A percentile compares a stretch with the other conserved stretches of the same genome.
phyloP scores from a whole-genome alignment of 2,329 filamentous ascomycete genomes.

The Colletotrichum cuscutae region DNA sequence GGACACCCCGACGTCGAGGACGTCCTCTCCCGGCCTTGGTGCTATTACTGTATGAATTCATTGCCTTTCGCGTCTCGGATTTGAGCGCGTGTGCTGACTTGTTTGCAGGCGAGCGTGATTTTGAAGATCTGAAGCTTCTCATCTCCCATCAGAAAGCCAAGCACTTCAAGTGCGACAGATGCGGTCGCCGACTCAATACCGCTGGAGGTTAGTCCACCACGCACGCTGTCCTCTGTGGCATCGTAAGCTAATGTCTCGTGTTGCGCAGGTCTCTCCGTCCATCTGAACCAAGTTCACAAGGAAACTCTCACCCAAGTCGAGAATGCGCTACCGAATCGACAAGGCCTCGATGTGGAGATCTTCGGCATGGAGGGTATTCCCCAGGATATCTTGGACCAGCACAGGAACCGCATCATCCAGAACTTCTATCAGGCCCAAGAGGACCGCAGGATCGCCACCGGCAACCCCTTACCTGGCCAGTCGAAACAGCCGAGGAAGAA shows the following conservation, averaged over 20 bases:
- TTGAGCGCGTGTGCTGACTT: conserved; percentile 37
- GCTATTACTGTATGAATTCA: conserved; percentile 84
- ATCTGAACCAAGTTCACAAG: conserved; percentile 99
- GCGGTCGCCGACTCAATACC: conserved; percentile 88
- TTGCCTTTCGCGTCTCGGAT: conserved; percentile 5
- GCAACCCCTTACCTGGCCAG: conserved; percentile 80
- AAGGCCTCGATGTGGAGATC: conserved; percentile 91
- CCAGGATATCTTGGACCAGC: conserved; percentile 82
- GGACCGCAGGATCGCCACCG: conserved; percentile 82
- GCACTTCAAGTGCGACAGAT: conserved; percentile 97
- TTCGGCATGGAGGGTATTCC: conserved; percentile 99
- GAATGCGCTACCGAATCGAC: conserved; percentile 88
- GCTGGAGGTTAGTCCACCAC: conserved; percentile 77
- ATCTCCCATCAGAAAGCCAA: conserved; percentile 99
- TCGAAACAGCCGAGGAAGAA: conserved; percentile 76
- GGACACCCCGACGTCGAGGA: conserved; percentile 88
- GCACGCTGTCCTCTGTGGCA: neutral
- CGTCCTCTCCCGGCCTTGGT: conserved; percentile 89
- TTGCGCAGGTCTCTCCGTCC: conserved; percentile 83
- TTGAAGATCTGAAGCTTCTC: conserved; percentile 95
- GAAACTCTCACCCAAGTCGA: conserved; percentile 88
- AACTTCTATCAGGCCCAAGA: conserved; percentile 88
- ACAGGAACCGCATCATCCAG: conserved; percentile 86
- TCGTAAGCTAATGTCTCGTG: conserved; percentile 27
- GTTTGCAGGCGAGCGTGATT: conserved; percentile 83